Evolutionary conservation across 2,329 filamentous ascomycete genomes (phyloP).

Genomic region (Penicillium psychrosexuale): DNA sequence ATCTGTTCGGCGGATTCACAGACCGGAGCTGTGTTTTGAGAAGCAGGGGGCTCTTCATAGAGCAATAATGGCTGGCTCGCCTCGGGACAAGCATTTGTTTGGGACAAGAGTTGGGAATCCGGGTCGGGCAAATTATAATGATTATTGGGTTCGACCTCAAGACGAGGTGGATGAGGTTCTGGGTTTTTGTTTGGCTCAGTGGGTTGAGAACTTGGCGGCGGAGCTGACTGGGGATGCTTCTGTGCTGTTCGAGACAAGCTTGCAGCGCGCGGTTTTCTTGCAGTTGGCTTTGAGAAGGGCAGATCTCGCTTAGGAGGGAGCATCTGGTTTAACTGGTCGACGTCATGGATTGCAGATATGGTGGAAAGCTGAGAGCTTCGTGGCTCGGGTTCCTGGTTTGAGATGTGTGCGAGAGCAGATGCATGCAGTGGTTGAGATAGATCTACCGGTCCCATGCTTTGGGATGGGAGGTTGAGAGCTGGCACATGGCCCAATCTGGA

Average conservation of each 20-base stretch:
- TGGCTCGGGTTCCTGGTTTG: neutral
- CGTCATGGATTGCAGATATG: constrained; percentile 27
- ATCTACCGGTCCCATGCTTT: neutral
- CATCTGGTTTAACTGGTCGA: constrained; percentile 31
- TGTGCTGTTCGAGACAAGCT: neutral
- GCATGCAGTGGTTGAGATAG: neutral
- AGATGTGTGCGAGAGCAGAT: neutral
- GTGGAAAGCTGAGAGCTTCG: constrained; percentile 23
- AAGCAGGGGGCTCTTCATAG: neutral
- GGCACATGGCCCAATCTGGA: neutral
- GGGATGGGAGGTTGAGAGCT: neutral
- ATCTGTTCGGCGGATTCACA: neutral
- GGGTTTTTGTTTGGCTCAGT: neutral
- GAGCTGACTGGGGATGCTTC: neutral
- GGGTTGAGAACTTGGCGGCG: neutral
- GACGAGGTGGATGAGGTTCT: neutral
- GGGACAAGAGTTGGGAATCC: neutral
- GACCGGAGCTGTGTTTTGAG: neutral
- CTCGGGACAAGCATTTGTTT: neutral
- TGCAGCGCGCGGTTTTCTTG: constrained; percentile 12
- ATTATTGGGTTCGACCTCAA: neutral
- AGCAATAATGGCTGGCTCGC: neutral
- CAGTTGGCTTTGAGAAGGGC: constrained; percentile 36
- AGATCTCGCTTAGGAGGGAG: constrained; percentile 45
- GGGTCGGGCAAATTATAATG: neutral